These are phyloP conservation scores for Colletotrichum magnum DNA, from an alignment of 2,329 filamentous ascomycete genomes.

Conservation along the genomic window DNA sequence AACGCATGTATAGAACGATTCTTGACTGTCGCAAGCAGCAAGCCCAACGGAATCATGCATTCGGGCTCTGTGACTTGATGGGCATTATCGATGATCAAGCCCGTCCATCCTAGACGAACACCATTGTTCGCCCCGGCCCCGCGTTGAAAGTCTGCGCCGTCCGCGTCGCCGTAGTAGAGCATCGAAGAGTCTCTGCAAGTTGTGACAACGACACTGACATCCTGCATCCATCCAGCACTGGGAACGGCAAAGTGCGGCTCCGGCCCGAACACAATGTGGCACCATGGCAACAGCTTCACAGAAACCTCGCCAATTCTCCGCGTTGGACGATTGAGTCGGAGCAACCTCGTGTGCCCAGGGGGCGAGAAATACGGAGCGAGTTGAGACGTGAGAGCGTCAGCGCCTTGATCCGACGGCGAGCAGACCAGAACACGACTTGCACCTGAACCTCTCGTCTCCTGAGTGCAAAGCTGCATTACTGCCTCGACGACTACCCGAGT, in stretches of 20 bases:
- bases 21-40: neutral
- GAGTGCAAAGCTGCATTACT: neutral
- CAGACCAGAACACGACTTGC: neutral
- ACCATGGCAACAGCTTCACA: neutral
- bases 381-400: neutral
- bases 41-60: neutral
- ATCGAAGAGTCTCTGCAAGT: neutral
- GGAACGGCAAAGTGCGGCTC: neutral
- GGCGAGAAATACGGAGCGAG: neutral
- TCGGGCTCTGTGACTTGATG: neutral
- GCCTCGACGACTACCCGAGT: neutral
- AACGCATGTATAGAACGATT: neutral
- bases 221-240: neutral
- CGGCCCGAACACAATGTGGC: neutral
- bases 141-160: neutral
- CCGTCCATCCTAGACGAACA: neutral
- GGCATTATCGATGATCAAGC: neutral
- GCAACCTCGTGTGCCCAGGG: neutral
- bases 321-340: neutral
- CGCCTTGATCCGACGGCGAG: neutral
- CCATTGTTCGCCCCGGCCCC: neutral
- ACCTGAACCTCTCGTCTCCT: too few relatives aligned
- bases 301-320: neutral
- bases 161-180: neutral
- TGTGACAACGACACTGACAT: neutral